Percentiles rank a stretch among this genome's conserved stretches.
Evolutionary conservation across 768 basidiomycete species (phyloP).

Genomic region (Cystobasidium tubakii): DNA sequence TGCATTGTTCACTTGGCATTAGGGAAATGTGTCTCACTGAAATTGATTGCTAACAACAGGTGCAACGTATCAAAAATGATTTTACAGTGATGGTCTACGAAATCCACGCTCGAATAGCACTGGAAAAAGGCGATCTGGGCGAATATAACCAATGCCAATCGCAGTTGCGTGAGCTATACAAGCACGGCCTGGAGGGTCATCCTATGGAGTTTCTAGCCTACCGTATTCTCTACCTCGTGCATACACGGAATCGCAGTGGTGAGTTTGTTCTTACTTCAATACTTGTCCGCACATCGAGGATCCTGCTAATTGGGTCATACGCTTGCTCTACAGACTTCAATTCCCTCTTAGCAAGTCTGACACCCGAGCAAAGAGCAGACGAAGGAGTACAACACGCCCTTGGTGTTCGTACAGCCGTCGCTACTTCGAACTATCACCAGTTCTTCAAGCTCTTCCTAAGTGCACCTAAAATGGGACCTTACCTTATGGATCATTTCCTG

Average conservation of each 20-base stretch:
- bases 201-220: conserved; percentile 96
- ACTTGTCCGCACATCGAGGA: not conserved
- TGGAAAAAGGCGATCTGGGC: conserved; percentile 93
- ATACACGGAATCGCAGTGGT: conserved; percentile 92
- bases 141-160: conserved; percentile 99
- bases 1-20: not conserved
- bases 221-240: conserved; percentile 88
- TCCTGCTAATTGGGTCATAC: not conserved
- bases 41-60: conserved; percentile 63
- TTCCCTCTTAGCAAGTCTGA: conserved; percentile 94
- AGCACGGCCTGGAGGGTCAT: conserved; percentile 83
- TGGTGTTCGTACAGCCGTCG: conserved; percentile 75
- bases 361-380: conserved; percentile 76
- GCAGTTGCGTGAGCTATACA: conserved; percentile 80
- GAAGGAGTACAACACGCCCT: conserved; percentile 80
- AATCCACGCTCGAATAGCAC: conserved; percentile 93
- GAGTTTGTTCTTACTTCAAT: conserved; percentile 43
- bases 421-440: conserved; percentile 88
- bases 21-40: too few species aligned
- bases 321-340: conserved; percentile 68
- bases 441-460: conserved; percentile 76
- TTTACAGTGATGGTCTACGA: conserved; percentile 97
- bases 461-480: conserved; percentile 94
- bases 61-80: conserved; percentile 96
- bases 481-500: conserved; percentile 99